Conservation (phyloP, 2,329 filamentous ascomycete species). For the Epichloe amarillans region DNA sequence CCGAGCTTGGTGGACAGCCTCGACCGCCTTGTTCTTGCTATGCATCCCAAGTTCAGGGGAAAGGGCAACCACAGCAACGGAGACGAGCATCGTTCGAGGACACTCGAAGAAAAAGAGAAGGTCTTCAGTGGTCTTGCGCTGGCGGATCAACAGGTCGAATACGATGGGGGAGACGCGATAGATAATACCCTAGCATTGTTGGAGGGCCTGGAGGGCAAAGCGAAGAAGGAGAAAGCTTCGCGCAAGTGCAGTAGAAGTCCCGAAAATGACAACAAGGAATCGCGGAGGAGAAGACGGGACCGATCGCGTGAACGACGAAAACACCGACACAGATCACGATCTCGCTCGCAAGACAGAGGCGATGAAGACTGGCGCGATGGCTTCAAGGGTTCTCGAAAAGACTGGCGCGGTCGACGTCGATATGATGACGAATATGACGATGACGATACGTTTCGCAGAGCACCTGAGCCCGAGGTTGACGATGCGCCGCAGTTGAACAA, state of each 20-base stretch:
- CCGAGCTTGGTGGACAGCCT: constrained; percentile 80
- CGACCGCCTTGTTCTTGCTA: constrained; percentile 72
- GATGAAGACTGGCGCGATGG: constrained; percentile 34
- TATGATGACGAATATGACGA: constrained; percentile 26
- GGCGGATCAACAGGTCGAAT: constrained; percentile 53
- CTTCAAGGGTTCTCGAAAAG: constrained; percentile 17
- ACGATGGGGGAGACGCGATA: constrained; percentile 48
- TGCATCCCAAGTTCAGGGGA: constrained; percentile 81
- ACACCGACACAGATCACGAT: constrained; percentile 23
- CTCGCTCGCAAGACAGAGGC: constrained; percentile 24
- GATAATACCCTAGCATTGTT: constrained; percentile 88
- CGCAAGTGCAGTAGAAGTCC: constrained; percentile 49
- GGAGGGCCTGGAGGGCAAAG: constrained; percentile 68
- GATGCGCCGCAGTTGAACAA: constrained; percentile 72
- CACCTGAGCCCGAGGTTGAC: constrained; percentile 63
- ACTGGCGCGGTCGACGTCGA: constrained; percentile 24
- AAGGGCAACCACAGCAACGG: constrained; percentile 28
- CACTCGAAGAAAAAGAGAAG: constrained; percentile 59
- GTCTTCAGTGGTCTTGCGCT: constrained; percentile 86
- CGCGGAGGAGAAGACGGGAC: constrained; percentile 27
- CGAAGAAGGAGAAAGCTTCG: constrained; percentile 32
- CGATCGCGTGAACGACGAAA: constrained; percentile 28
- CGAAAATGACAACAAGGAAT: constrained; percentile 30
- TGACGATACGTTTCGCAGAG: constrained; percentile 49
- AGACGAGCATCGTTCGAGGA: constrained; percentile 27